Percentiles rank a stretch among this genome's conserved stretches.
These are phyloP conservation scores for Dichomitus squalens DNA, from an alignment of 1,284 basidiomycete species.

Conservation along the genomic window DNA sequence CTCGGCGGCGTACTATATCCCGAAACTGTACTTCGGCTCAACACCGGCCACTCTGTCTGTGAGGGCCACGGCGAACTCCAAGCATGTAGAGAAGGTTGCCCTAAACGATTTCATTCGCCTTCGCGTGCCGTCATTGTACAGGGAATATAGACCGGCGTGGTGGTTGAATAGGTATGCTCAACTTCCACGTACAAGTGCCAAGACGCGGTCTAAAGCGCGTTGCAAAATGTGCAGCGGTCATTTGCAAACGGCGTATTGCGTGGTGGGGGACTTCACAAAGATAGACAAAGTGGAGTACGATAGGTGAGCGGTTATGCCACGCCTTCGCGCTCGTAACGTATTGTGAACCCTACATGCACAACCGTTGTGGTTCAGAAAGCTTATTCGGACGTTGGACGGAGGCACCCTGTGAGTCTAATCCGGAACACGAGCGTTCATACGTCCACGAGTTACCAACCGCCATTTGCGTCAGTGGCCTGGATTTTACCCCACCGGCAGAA, in stretches of 20 bases:
- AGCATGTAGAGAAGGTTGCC: slow-evolving; percentile 38
- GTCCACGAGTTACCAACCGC: neutral
- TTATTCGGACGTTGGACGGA: slow-evolving; percentile 65
- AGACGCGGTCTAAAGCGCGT: neutral
- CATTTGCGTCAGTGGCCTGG: slow-evolving; percentile 58
- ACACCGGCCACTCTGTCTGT: slow-evolving; percentile 42
- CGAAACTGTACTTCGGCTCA: slow-evolving; percentile 39
- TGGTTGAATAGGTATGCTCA: slow-evolving; percentile 66
- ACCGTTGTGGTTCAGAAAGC: slow-evolving; percentile 41
- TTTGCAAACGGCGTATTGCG: slow-evolving; percentile 72
- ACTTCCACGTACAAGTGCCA: neutral
- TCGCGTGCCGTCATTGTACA: slow-evolving; percentile 59
- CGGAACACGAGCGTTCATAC: neutral
- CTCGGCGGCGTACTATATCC: slow-evolving; percentile 25
- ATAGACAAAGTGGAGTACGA: slow-evolving; percentile 73
- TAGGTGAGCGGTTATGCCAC: slow-evolving; percentile 44
- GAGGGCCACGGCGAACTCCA: slow-evolving; percentile 38
- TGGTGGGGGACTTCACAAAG: slow-evolving; percentile 72
- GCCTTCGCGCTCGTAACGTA: slow-evolving; percentile 2
- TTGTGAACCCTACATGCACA: slow-evolving; percentile 9
- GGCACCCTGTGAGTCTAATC: slow-evolving; percentile 62
- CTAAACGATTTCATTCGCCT: slow-evolving; percentile 57
- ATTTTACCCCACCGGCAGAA: slow-evolving; percentile 64
- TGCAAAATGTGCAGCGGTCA: slow-evolving; percentile 55
- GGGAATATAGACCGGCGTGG: slow-evolving; percentile 62